Conservation (phyloP, 495 filamentous ascomycete genomes). For the Trichoderma orchidacearum region DNA sequence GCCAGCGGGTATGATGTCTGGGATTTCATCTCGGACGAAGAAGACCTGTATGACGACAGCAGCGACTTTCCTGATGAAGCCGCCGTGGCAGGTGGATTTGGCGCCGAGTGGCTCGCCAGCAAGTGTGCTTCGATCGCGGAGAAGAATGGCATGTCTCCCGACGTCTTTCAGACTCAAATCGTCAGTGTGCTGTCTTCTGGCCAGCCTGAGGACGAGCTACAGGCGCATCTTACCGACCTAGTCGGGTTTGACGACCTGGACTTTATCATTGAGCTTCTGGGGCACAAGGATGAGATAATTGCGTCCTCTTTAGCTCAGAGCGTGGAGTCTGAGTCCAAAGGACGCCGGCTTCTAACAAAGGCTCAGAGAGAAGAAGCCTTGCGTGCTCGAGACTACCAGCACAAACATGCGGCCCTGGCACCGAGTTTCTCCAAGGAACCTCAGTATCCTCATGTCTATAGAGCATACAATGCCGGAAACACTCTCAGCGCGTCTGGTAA, state of each 20-base stretch:
- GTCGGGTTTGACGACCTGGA: constrained; percentile 88
- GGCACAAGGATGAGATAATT: constrained; percentile 51
- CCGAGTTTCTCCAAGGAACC: constrained; percentile 45
- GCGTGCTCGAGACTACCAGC: constrained; percentile 59
- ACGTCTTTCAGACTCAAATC: constrained; percentile 57
- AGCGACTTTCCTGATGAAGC: constrained; percentile 22
- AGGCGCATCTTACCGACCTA: constrained; percentile 80
- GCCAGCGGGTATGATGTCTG: constrained; percentile 69
- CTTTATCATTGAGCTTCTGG: constrained; percentile 70
- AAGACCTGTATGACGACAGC: constrained; percentile 37
- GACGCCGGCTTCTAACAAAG: constrained; percentile 53
- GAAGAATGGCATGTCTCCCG: constrained; percentile 46
- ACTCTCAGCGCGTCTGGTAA: constrained; percentile 59
- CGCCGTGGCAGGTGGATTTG: constrained; percentile 11
- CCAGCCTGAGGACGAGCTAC: constrained; percentile 64
- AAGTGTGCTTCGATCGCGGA: constrained; percentile 47
- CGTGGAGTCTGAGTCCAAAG: constrained; percentile 34
- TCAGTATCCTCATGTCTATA: constrained; percentile 90
- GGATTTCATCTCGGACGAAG: constrained; percentile 70
- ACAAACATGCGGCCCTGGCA: constrained; percentile 62
- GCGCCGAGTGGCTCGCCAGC: constrained; percentile 44
- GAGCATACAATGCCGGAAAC: constrained; percentile 66
- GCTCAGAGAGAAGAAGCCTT: constrained; percentile 66
- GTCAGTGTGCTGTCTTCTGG: constrained; percentile 52
- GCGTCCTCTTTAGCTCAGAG: constrained; percentile 18